Percentiles rank a stretch among this genome's conserved stretches.
Conservation (phyloP, 768 basidiomycete genomes). For the Dendrothele bispora region DNA sequence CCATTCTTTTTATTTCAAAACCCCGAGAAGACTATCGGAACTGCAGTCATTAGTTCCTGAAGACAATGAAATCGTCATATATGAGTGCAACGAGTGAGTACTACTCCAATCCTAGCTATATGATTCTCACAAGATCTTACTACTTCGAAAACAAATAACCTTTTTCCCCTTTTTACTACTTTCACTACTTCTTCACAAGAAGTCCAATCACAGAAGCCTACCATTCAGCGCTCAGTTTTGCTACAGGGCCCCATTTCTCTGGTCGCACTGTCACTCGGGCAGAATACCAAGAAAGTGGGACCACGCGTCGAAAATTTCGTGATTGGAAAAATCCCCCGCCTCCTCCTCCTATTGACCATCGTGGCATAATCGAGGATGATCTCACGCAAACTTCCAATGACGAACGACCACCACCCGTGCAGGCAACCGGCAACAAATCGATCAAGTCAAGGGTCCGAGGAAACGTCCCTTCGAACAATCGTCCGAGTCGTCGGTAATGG, state of each 20-base stretch:
- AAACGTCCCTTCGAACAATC: too few species aligned
- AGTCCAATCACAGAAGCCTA: slow-evolving; percentile 73
- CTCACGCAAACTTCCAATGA: too few species aligned
- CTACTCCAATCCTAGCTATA: not conserved
- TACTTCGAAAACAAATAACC: not conserved
- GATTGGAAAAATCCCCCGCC: too few species aligned
- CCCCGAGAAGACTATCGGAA: slow-evolving; percentile 63
- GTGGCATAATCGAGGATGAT: too few species aligned
- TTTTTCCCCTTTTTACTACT: slow-evolving; percentile 7
- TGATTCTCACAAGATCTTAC: not conserved
- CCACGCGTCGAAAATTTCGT: slow-evolving; percentile 72
- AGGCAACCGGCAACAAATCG: too few species aligned
- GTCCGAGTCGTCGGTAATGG: too few species aligned
- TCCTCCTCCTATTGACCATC: too few species aligned
- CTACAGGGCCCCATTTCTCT: slow-evolving; percentile 49
- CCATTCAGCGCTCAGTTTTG: slow-evolving; percentile 58
- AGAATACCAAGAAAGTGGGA: slow-evolving; percentile 86
- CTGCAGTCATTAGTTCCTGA: slow-evolving; percentile 80
- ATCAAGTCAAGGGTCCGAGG: too few species aligned
- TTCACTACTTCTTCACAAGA: too few species aligned
- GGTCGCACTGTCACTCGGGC: slow-evolving; percentile 64
- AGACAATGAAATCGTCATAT: slow-evolving; percentile 73
- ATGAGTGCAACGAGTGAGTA: slow-evolving; percentile 72
- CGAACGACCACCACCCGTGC: too few species aligned
- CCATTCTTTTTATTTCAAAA: not conserved